Percentiles rank a stretch among this genome's conserved stretches.
These are phyloP conservation scores for Fusarium tuaranense DNA, from an alignment of 2,329 filamentous ascomycete genomes.

Conservation along the genomic window DNA sequence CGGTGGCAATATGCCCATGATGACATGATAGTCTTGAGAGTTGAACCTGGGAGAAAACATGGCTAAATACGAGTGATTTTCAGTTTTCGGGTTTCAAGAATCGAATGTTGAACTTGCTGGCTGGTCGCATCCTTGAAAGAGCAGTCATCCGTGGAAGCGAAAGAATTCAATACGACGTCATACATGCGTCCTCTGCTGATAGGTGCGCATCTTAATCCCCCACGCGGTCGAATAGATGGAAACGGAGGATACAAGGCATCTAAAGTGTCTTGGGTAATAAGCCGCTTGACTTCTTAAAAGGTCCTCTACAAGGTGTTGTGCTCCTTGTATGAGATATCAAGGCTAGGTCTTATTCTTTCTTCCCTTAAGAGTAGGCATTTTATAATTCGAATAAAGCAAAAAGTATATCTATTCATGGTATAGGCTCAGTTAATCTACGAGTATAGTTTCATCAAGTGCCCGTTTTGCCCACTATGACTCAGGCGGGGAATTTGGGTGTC, in stretches of 20 bases:
- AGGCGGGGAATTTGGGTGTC: neutral
- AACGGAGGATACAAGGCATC: neutral
- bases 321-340: neutral
- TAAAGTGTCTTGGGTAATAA: neutral
- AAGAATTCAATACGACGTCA: neutral
- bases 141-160: neutral
- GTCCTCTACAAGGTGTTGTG: neutral
- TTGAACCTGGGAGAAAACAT: neutral
- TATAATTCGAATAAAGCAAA: neutral
- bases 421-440: neutral
- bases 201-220: neutral
- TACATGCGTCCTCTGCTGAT: neutral
- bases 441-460: neutral
- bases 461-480: neutral
- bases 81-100: neutral
- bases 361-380: neutral
- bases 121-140: neutral
- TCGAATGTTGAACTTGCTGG: neutral
- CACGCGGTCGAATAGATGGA: neutral
- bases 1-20: neutral
- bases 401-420: too few relatives aligned
- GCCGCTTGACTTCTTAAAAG: neutral
- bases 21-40: neutral
- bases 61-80: neutral
- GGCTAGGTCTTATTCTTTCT: neutral